These are phyloP conservation scores for Leishmania lainsoni DNA, from an alignment of 208 protist genomes.

Conservation along the genomic window DNA sequence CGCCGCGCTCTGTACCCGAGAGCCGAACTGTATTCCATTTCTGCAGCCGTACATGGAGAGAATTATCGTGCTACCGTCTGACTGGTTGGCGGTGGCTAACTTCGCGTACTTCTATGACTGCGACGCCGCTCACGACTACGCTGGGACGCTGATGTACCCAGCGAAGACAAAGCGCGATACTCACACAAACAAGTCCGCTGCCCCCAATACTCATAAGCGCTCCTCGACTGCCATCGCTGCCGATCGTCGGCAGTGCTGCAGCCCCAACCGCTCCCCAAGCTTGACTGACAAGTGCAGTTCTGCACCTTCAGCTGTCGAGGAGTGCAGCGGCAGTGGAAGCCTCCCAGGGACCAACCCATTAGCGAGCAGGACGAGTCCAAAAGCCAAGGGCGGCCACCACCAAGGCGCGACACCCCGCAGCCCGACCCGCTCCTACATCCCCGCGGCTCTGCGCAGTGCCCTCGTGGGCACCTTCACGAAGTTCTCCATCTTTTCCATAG, in stretches of 20 bases:
- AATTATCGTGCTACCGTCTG: slow-evolving; percentile 86
- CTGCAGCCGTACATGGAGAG: slow-evolving; percentile 85
- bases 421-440: slow-evolving; percentile 39
- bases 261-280: background rate
- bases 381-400: too few relatives aligned
- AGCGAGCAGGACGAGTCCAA: background rate
- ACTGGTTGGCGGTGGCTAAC: slow-evolving; percentile 94
- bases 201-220: background rate
- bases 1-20: slow-evolving; percentile 75
- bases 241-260: background rate
- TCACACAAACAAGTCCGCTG: background rate
- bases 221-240: background rate
- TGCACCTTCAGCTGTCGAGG: background rate
- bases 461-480: slow-evolving; percentile 84
- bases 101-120: slow-evolving; percentile 74
- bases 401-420: background rate
- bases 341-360: background rate
- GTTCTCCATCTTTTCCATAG: slow-evolving; percentile 93
- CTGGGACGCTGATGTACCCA: background rate
- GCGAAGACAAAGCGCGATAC: background rate
- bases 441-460: slow-evolving; percentile 82
- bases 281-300: background rate
- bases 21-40: slow-evolving; percentile 81
- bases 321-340: background rate
- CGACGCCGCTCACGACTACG: slow-evolving; percentile 35